Percentiles rank a stretch among this genome's conserved stretches.
Evolutionary conservation across 345 rosid genomes (phyloP).

Genomic region (Garcia nutans): DNA sequence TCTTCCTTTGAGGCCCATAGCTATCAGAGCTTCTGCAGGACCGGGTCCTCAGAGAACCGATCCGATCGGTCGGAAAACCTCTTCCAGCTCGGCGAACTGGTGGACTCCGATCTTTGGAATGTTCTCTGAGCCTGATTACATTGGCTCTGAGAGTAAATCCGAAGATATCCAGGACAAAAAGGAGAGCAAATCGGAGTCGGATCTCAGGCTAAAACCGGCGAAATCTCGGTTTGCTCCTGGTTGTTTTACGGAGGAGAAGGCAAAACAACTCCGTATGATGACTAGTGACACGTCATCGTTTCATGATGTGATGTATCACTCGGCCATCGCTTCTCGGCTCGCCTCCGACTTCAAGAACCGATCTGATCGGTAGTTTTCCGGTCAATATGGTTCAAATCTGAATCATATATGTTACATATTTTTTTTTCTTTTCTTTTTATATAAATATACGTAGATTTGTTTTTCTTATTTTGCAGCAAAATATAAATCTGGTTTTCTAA

Average conservation of each 20-base stretch:
- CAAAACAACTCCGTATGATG: conserved; percentile 57
- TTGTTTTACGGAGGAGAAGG: conserved; percentile 60
- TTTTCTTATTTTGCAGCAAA: neutral
- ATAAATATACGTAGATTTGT: neutral
- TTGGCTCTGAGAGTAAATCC: conserved; percentile 23
- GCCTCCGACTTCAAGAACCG: conserved; percentile 45
- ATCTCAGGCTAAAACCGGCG: conserved; percentile 13
- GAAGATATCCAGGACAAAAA: neutral
- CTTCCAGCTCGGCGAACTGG: conserved; percentile 37
- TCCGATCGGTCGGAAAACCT: conserved; percentile 14
- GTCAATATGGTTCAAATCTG: neutral
- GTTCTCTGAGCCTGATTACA: conserved; percentile 58
- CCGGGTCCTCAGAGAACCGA: conserved; percentile 23
- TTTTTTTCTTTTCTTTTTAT: neutral
- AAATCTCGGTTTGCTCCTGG: conserved; percentile 42
- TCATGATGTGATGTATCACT: conserved; percentile 78
- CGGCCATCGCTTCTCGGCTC: conserved; percentile 61
- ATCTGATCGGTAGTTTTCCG: conserved; percentile 22
- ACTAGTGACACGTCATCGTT: conserved; percentile 39
- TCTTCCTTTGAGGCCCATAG: conserved; percentile 17
- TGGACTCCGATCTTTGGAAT: conserved; percentile 58
- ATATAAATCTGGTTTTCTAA: neutral
- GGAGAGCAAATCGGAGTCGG: conserved; percentile 9
- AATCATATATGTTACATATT: neutral
- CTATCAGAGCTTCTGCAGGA: conserved; percentile 24